Percentiles rank a stretch among this genome's conserved stretches.
Evolutionary conservation across 768 basidiomycete genomes (phyloP).

Genomic region (Russula lepida): DNA sequence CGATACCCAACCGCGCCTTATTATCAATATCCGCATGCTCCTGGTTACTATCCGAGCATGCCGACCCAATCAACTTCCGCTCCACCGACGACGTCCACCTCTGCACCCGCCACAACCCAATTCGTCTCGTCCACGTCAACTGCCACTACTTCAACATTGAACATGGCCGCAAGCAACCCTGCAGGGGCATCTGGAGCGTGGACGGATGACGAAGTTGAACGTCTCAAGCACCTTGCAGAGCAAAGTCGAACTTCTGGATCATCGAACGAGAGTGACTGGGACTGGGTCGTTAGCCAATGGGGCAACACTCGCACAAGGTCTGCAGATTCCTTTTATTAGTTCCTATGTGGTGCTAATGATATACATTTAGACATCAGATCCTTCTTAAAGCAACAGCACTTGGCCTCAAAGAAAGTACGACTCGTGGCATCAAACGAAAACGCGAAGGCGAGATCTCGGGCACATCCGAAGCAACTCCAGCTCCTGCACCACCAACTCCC

Average conservation of each 20-base stretch:
- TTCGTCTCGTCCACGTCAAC: conserved; percentile 10
- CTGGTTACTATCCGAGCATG: conserved; percentile 25
- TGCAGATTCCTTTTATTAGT: conserved; percentile 16
- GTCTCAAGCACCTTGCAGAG: conserved; percentile 59
- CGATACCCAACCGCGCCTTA: conserved; percentile 58
- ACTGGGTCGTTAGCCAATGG: conserved; percentile 66
- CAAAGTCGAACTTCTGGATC: conserved; percentile 43
- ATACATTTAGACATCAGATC: conserved; percentile 59
- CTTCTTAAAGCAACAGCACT: conserved; percentile 73
- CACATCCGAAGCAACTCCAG: conserved; percentile 3
- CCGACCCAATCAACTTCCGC: conserved; percentile 16
- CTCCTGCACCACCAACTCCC: conserved; percentile 1
- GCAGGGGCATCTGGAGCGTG: conserved; percentile 60
- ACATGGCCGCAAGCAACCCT: conserved; percentile 20
- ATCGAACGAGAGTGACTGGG: conserved; percentile 63
- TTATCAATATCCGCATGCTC: conserved; percentile 43
- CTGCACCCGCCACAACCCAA: conserved; percentile 23
- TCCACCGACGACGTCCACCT: conserved; percentile 23
- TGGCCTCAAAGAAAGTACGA: conserved; percentile 69
- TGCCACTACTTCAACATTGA: conserved; percentile 15
- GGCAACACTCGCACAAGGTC: conserved; percentile 68
- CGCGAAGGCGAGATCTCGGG: conserved; percentile 29
- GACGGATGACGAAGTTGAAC: conserved; percentile 71
- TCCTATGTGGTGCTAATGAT: background rate
- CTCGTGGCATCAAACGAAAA: conserved; percentile 52